Base-by-base conservation (phyloP, 257 asterid genomes). In the Solanum neorickii region DNA sequence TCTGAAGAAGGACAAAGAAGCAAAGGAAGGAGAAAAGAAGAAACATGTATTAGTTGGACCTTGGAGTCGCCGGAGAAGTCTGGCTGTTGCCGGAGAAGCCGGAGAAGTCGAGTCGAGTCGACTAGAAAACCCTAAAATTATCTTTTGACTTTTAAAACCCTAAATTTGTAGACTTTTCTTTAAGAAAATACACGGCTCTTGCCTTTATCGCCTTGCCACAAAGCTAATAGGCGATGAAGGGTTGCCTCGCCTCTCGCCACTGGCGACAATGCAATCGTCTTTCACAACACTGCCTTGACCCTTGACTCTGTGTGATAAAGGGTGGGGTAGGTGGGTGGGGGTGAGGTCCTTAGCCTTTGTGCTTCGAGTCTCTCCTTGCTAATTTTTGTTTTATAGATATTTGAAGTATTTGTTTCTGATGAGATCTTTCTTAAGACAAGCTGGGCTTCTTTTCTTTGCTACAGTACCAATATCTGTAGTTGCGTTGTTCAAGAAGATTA, bases 401-500 rank as follows among this genome's bases (percentile, higher is more conserved):
- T 73, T 77, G 60, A 77, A 77, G 62, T 25, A 42, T 78, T 78
- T 78, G 62, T 44, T 78, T 25, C 62, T 15, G 25, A 46, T 78
- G 84, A 78, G 84, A 78, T 78, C 62, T 27, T 27, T 27, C 66
- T 44, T 78, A 78, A 78, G 84, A 25, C 41, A 29, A 39, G 86
- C 52, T 46, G 84, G 62, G 14, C 60, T 44, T 78, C 84, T 39
- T 62, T 72, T 47, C 87, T 85, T 69, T 89, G 65, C 84, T 78
- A 27, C 52, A 96, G 98, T 96, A 77, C 98, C 98, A 46, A 90
- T 96, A 80, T 92, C 98, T 27, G 96, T 93, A 56, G 96, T 96
- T 83, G 94, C 96, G 76, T 94, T 96, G 60, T 94, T 96, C 88
- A 96, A 96, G 94, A 96, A 94, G 92, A 92, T 94, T 46, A 96